Evolutionary conservation across 208 protist species (phyloP).

Genomic region (Acanthamoeba healyi): DNA sequence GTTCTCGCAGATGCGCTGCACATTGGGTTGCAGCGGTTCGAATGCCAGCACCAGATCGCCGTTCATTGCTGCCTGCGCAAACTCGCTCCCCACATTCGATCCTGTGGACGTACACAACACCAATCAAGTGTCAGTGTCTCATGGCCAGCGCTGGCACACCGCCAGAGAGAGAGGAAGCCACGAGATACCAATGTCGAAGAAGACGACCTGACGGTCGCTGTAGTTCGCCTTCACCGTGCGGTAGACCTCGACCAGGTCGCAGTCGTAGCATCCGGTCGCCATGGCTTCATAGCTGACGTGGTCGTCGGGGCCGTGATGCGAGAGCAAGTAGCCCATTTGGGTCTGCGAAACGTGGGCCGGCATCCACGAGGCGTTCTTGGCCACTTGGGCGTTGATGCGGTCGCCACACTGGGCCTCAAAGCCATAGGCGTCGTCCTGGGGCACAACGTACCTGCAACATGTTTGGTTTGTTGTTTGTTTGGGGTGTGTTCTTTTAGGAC

Average conservation of each 20-base stretch:
- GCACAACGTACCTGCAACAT: too few species aligned
- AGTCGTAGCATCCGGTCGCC: background rate
- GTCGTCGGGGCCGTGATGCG: background rate
- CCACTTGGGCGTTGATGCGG: background rate
- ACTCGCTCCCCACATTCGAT: background rate
- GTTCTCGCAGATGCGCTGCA: background rate
- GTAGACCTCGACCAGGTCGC: background rate
- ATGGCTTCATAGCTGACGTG: background rate
- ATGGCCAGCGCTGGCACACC: background rate
- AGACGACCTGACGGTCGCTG: background rate
- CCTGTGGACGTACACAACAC: background rate
- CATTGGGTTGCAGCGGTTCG: background rate
- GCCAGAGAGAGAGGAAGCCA: too few species aligned
- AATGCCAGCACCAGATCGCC: background rate
- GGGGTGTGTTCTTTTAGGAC: too few species aligned
- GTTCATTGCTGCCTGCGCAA: background rate
- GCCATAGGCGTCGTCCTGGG: background rate
- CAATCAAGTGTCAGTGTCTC: background rate
- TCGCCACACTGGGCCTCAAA: background rate
- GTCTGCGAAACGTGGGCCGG: background rate
- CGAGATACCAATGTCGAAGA: background rate
- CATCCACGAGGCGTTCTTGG: background rate
- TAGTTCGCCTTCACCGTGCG: background rate
- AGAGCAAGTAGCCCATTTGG: background rate
- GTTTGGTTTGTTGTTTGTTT: too few species aligned